These are phyloP conservation scores for Metroxylon sagu DNA, from an alignment of 176 grass and related monocot species.

Conservation along the genomic window DNA sequence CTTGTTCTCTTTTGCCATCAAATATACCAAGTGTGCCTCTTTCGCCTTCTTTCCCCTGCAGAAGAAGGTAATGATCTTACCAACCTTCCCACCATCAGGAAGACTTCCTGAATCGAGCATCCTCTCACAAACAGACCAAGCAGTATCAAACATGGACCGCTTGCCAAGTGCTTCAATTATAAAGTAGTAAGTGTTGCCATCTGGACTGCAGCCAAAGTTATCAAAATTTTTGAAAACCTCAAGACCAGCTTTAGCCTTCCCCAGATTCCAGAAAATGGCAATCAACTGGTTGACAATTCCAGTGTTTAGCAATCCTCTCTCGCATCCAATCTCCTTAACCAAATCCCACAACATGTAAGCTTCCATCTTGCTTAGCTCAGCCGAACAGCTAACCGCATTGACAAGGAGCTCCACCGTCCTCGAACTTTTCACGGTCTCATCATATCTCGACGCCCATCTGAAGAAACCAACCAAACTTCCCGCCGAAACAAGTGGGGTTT, in stretches of 20 bases:
- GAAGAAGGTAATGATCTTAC: slow-evolving; percentile 44
- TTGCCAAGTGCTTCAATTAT: slow-evolving; percentile 61
- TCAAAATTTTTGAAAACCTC: slow-evolving; percentile 73
- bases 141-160: slow-evolving; percentile 45
- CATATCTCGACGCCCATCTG: slow-evolving; percentile 38
- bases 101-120: slow-evolving; percentile 71
- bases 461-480: slow-evolving; percentile 56
- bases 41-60: slow-evolving; percentile 61
- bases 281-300: slow-evolving; percentile 55
- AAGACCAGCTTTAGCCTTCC: slow-evolving; percentile 50
- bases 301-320: slow-evolving; percentile 40
- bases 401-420: slow-evolving; percentile 47
- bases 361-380: slow-evolving; percentile 43
- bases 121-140: slow-evolving; percentile 59
- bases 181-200: slow-evolving; percentile 65
- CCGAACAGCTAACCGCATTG: slow-evolving; percentile 29
- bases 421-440: slow-evolving; percentile 35
- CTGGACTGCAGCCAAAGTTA: slow-evolving; percentile 52
- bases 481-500: slow-evolving; percentile 34
- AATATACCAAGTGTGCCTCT: slow-evolving; percentile 51
- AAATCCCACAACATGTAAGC: slow-evolving; percentile 82
- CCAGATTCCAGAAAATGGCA: slow-evolving; percentile 56
- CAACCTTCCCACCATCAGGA: slow-evolving; percentile 47
- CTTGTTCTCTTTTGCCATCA: slow-evolving; percentile 62
- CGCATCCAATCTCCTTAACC: slow-evolving; percentile 60